Evolutionary conservation across 192 early-diverging fungal species (phyloP).

Genomic region (Chytriomyces confervae): DNA sequence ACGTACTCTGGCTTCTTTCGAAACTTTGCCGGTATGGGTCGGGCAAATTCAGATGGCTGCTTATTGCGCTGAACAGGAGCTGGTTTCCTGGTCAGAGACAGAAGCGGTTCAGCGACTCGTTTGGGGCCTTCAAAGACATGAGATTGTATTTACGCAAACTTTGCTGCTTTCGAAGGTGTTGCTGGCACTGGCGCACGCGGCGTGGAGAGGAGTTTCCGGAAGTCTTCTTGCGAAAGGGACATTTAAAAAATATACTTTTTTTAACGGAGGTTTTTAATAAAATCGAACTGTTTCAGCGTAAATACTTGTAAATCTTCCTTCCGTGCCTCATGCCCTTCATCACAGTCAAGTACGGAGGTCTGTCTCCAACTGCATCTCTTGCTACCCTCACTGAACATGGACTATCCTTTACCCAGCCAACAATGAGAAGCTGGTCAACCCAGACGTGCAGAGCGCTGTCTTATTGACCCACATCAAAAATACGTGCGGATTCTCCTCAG

Average conservation of each 20-base stretch:
- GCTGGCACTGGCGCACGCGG: constrained; percentile 58
- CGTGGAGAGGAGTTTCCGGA: constrained; percentile 75
- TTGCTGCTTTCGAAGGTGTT: constrained; percentile 39
- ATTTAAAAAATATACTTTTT: neutral
- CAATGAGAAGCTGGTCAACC: constrained; percentile 55
- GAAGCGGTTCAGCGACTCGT: neutral
- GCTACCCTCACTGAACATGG: neutral
- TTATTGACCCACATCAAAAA: constrained; percentile 54
- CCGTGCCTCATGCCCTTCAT: constrained; percentile 37
- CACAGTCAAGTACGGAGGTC: constrained; percentile 54
- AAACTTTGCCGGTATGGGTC: constrained; percentile 44
- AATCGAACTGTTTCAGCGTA: too few relatives aligned
- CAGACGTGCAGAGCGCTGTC: constrained; percentile 52
- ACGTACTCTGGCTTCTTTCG: constrained; percentile 52
- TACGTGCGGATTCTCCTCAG: constrained; percentile 44
- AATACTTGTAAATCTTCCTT: too few relatives aligned
- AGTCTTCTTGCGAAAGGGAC: constrained; percentile 76
- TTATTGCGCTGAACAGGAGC: constrained; percentile 20
- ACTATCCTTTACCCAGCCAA: constrained; percentile 37
- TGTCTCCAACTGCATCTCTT: neutral
- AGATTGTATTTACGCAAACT: constrained; percentile 32
- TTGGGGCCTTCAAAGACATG: neutral
- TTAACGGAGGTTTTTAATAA: too few relatives aligned
- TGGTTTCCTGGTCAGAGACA: neutral
- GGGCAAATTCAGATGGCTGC: constrained; percentile 32